These are phyloP conservation scores for Diplosphaera chodatii DNA, from an alignment of 139 green algal genomes.

Conservation along the genomic window DNA sequence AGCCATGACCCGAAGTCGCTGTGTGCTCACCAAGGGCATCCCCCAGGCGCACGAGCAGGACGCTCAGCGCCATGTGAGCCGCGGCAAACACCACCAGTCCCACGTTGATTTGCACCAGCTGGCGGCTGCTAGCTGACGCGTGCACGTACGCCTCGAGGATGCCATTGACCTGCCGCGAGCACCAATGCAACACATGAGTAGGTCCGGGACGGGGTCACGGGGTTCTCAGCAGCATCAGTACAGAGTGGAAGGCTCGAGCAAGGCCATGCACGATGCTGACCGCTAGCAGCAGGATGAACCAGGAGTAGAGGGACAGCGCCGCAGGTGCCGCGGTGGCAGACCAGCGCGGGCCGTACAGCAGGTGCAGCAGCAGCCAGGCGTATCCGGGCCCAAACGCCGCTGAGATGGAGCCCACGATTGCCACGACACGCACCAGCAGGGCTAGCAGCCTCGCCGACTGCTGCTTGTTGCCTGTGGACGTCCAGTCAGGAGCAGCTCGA, in stretches of 20 bases:
- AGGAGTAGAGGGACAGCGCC: conserved; percentile 64
- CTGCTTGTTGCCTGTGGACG: not conserved
- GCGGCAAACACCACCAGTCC: conserved; percentile 45
- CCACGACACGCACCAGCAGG: conserved; percentile 43
- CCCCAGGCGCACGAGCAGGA: conserved; percentile 19
- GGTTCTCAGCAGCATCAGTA: not conserved
- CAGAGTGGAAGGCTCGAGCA: not conserved
- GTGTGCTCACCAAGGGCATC: conserved; percentile 14
- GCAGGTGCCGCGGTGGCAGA: conserved; percentile 56
- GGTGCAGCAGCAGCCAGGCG: conserved; percentile 51
- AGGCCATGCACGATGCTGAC: not conserved
- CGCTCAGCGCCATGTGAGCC: conserved; percentile 47
- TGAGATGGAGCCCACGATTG: conserved; percentile 51
- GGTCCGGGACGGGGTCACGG: not conserved
- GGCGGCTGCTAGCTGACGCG: conserved; percentile 24
- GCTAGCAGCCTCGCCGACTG: conserved; percentile 39
- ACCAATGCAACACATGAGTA: too few species aligned
- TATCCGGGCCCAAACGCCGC: conserved; percentile 76
- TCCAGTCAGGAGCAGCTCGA: too few species aligned
- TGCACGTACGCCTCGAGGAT: conserved; percentile 82
- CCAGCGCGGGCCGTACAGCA: conserved; percentile 69
- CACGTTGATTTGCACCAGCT: conserved; percentile 48
- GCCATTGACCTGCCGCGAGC: conserved; percentile 39
- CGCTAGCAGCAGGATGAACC: conserved; percentile 74
- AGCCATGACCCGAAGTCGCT: not conserved